These are phyloP conservation scores for Ajuga chamaepitys DNA, from an alignment of 257 asterid genomes.

Conservation along the genomic window DNA sequence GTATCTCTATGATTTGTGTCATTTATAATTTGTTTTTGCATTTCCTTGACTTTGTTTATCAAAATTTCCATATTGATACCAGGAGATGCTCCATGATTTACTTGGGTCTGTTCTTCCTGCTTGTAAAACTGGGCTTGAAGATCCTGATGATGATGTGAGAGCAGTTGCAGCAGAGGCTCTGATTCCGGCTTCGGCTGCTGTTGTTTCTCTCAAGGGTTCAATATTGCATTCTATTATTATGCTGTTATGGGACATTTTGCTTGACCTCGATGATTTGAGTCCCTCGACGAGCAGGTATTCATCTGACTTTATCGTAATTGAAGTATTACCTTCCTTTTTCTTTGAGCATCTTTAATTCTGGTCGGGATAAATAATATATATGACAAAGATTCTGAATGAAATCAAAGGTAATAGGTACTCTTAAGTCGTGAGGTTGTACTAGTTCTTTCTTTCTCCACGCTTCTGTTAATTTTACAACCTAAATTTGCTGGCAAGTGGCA, in stretches of 20 bases:
- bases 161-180: slow-evolving; percentile 99
- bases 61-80: slow-evolving; percentile 18
- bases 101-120: slow-evolving; percentile 82
- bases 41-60: slow-evolving; percentile 18
- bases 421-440: not conserved
- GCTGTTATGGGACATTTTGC: slow-evolving; percentile 98
- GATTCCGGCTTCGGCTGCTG: slow-evolving; percentile 79
- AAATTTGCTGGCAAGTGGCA: not conserved
- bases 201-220: slow-evolving; percentile 71
- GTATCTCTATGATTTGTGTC: not conserved
- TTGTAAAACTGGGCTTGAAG: slow-evolving; percentile 96
- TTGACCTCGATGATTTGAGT: slow-evolving; percentile 96
- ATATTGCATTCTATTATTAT: slow-evolving; percentile 77
- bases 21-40: slow-evolving; percentile 8
- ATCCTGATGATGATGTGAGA: slow-evolving; percentile 99
- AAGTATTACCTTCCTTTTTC: not conserved
- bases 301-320: not conserved
- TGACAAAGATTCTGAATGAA: not conserved
- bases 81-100: slow-evolving; percentile 88
- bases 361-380: not conserved
- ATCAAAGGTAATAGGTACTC: not conserved
- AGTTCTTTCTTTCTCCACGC: not conserved
- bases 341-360: not conserved
- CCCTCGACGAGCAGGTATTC: slow-evolving; percentile 98
- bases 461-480: not conserved